Evolutionary conservation across 305 asterid species (phyloP), one percentile per base, ranked within the genome.

Genomic region (Rubia occidens): DNA sequence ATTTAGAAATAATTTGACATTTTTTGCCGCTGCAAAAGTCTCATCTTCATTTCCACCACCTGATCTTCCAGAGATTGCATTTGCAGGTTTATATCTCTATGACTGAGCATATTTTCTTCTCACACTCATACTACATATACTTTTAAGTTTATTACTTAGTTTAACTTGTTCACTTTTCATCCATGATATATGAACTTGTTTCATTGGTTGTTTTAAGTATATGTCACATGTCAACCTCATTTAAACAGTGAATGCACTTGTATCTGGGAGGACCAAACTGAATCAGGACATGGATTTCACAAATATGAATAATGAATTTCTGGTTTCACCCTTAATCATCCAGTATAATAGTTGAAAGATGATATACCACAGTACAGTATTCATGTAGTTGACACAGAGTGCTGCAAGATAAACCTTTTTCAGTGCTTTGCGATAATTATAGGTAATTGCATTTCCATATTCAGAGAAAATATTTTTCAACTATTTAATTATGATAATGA

Each of bases 61-160:
- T 67, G 97, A 91, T 43, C 96, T 88, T 79, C 95, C 96, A 47
- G 98, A 95, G 88, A 89, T 95, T 82, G 99, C 99, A 61, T 95
- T 95, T 85, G 99, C 99, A 82, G 99, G 99, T 91, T 14, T 91
- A 75, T 40, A 37, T 63, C 3, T 63, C 11, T 11, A 7, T 42
- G 17, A 15, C 13, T 42, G 18, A 18, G 0, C 24, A 42, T 69
- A 4, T 26, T 7, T 59, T 68, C 42, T 51, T 53, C 26, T 11
- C 32, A 35, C 10, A n/a, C 24, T n/a, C 13, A 3, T 15, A 60
- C 7, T 21, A 24, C 11, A 26, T 71, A n/a, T 26, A 40, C 18
- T 8, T 20, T 18, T 40, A 0, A 56, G 5, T 65, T 44, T 26
- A 39, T 63, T 8, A 39, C 11, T n/a, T 58, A 21, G 29, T 39